A percentile compares a stretch with the other conserved stretches of the same genome.
Conservation (phyloP, 208 protist species). For the Crithidia fasciculata region DNA sequence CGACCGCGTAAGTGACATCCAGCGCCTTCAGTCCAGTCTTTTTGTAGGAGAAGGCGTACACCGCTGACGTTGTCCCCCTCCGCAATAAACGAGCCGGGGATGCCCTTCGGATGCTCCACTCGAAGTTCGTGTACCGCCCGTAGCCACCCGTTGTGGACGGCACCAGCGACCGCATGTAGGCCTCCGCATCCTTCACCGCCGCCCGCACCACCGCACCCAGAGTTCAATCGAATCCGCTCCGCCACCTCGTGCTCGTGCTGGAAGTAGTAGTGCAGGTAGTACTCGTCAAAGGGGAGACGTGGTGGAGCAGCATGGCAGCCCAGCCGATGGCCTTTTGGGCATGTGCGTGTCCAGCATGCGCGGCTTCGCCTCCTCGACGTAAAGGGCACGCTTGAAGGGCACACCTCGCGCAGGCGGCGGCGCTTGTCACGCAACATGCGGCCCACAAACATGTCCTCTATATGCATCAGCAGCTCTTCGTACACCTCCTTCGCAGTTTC, state of each 20-base stretch:
- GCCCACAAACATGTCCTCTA: conserved; percentile 12
- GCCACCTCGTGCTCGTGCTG: conserved; percentile 9
- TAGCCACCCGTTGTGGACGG: neutral
- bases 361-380: conserved; percentile 3
- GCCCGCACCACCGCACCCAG: neutral
- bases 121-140: neutral
- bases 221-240: too few species aligned
- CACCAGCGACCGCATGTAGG: neutral
- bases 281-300: neutral
- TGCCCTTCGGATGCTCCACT: neutral
- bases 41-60: neutral
- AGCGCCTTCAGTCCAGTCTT: too few species aligned
- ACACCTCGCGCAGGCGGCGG: neutral
- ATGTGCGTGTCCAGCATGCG: neutral
- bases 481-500: neutral
- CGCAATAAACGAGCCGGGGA: neutral
- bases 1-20: too few species aligned
- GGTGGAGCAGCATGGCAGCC: conserved; percentile 16
- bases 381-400: neutral
- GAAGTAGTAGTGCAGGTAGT: conserved; percentile 28
- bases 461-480: neutral
- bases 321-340: neutral
- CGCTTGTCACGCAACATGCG: conserved; percentile 7
- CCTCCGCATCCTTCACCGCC: neutral
- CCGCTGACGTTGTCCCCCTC: conserved; percentile 3